Evolutionary conservation across 2,329 filamentous ascomycete species (phyloP).

Genomic region (Fusarium sp.): DNA sequence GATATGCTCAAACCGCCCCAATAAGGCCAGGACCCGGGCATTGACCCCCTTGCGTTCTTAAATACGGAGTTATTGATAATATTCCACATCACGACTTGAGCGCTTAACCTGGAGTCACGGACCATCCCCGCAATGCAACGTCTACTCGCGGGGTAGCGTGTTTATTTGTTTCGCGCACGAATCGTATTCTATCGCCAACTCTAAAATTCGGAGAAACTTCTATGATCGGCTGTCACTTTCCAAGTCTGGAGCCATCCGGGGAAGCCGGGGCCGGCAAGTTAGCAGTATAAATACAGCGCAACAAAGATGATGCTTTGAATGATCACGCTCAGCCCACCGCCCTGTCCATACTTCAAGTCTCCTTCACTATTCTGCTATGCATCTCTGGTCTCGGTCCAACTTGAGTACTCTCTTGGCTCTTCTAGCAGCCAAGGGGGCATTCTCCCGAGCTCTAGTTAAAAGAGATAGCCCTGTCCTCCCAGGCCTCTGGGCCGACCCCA

Average conservation of each 20-base stretch:
- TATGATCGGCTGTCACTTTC: neutral
- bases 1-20: neutral
- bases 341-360: too few species aligned
- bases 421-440: neutral
- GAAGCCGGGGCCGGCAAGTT: neutral
- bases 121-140: neutral
- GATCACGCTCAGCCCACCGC: too few species aligned
- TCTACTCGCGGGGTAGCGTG: conserved; percentile 14
- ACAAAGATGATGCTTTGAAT: too few species aligned
- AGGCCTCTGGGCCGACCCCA: conserved; percentile 59
- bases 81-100: neutral
- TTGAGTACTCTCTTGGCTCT: neutral
- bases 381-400: neutral
- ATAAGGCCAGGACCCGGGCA: neutral
- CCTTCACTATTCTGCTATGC: conserved; percentile 1
- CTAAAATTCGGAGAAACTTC: neutral
- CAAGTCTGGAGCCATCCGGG: neutral
- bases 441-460: conserved; percentile 12
- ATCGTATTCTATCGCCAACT: neutral
- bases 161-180: conserved; percentile 13
- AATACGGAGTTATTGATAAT: neutral
- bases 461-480: conserved; percentile 50
- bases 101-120: neutral
- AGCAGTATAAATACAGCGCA: neutral
- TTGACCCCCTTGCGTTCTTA: neutral